Conservation (phyloP, 2,329 filamentous ascomycete species). For the Microdochium trichocladiopsis region DNA sequence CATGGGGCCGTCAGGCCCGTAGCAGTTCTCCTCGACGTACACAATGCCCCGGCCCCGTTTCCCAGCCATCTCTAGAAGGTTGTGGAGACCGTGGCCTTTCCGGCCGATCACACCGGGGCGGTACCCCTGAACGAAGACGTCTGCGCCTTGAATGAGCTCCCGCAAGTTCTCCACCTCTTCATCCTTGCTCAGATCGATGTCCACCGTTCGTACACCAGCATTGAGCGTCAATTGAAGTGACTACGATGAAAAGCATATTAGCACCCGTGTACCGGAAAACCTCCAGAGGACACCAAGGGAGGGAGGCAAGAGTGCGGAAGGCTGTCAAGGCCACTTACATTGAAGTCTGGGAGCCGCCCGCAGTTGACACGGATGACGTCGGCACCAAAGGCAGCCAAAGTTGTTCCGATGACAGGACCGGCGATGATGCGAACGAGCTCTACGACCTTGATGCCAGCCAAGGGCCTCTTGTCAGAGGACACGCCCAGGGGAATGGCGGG, state of each 20-base stretch:
- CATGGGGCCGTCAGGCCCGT: slow-evolving; percentile 38
- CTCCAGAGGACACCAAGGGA: not conserved
- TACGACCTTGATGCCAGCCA: slow-evolving; percentile 40
- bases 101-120: slow-evolving; percentile 33
- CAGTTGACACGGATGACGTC: slow-evolving; percentile 38
- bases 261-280: too few species aligned
- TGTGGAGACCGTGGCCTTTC: slow-evolving; percentile 31
- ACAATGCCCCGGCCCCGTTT: slow-evolving; percentile 36
- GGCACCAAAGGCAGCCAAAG: slow-evolving; percentile 35
- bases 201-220: slow-evolving; percentile 37
- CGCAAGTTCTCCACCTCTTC: slow-evolving; percentile 29
- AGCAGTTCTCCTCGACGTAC: slow-evolving; percentile 42
- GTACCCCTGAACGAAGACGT: slow-evolving; percentile 48
- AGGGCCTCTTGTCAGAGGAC: slow-evolving; percentile 19
- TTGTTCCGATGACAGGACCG: slow-evolving; percentile 33
- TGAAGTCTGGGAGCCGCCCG: slow-evolving; percentile 32
- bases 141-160: slow-evolving; percentile 36
- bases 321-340: slow-evolving; percentile 5
- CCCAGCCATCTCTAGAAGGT: slow-evolving; percentile 29
- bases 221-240: slow-evolving; percentile 30
- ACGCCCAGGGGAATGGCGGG: slow-evolving; percentile 18
- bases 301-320: not conserved
- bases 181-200: slow-evolving; percentile 36
- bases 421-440: slow-evolving; percentile 42
- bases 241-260: not conserved